Base-by-base conservation (phyloP, 495 filamentous ascomycete species). In the Endocarpon pusillum region DNA sequence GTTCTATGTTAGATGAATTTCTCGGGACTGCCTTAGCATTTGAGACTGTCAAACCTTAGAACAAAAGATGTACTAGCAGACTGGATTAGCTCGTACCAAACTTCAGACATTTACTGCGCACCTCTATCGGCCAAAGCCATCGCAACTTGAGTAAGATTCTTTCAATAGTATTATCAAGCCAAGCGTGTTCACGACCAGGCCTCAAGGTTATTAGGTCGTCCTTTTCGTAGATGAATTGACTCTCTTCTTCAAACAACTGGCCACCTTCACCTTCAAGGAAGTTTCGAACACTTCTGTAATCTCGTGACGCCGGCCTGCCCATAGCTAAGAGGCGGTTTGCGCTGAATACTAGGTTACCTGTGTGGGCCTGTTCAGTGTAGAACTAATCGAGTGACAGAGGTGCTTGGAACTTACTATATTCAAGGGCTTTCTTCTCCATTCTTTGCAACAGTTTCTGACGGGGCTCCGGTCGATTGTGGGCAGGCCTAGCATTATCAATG, bases 161-260 rank as follows among this genome's bases (percentile, higher is more conserved):
- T 39, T 61, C 59, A 9, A 64, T 35, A 1, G 45, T 12, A 1
- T 47, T 56, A 32, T 62, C 58, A 15, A 62, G 55, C 26, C 48
- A 45, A 18, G 55, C 48, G 33, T 54, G 43, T 35, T 64, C 59
- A 6, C 55, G 41, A 0, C 55, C 57, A 8, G 38, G 44, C 4
- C 49, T 37, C 1, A 62, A 38, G 6, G 54, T 55, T 1, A 64
- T 36, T 7, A 57, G 47, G 37, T 64, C 60, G 36, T 56, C 59
- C 40, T 54, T 57, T 7, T 43, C 39, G 21, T 46, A 43, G 8
- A 64, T 58, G 30, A 40, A 57, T 3, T 34, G 43, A 33, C 36
- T 38, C 15, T 58, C 55, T 4, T 40, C 22, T 27, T 54, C 38
- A 9, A 36, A 41, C 1, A 59, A 28, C 5, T 49, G 50, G 2